Base-by-base conservation (phyloP, 2,329 filamentous ascomycete genomes). In the Nannizziopsis barbatae region DNA sequence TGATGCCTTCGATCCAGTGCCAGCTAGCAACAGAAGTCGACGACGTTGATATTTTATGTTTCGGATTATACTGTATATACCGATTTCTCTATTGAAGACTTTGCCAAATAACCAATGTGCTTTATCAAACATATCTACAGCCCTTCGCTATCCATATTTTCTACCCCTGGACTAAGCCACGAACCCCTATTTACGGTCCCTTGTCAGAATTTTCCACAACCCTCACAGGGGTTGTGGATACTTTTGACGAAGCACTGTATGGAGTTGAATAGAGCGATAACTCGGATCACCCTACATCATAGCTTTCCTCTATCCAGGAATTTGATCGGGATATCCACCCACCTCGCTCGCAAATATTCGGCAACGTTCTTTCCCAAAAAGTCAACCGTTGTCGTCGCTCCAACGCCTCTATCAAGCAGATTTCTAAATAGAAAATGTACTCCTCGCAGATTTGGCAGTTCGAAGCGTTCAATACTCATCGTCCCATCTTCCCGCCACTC, bases 1-100 rank as follows among this genome's bases (percentile, higher is more conserved):
- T 14, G 69, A 72, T 60, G 70, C 67, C 10, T 73, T 73, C 61
- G 70, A 72, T 54, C 65, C 69, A n/a, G 54, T 56, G 17, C 54
- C 58, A n/a, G 18, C 22, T 14, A 45, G 43, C 10, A 51, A 51
- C 10, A 55, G 55, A 49, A 58, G 55, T 30, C 51, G 51, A 17
- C 50, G 49, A 31, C 52, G 55, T 33, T 47, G 41, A 20, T 20
- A 1, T 10, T 27, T 32, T 7, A 27, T 27, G 37, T 37, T 37
- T 15, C 7, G 4, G 22, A 4, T 27, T 27, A 7, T 27, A 27
- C 22, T 3, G 22, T 4, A 7, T 27, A 27, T 27, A 27, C 22
- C 22, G 22, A 27, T 27, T 27, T 27, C 4, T 27, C 7, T 4
- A 27, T 27, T 27, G 22, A 3, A 27, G 7, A 3, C 7, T 27